Conservation (phyloP, 2,329 filamentous ascomycete species). For the Aspergillus novoparasiticus region DNA sequence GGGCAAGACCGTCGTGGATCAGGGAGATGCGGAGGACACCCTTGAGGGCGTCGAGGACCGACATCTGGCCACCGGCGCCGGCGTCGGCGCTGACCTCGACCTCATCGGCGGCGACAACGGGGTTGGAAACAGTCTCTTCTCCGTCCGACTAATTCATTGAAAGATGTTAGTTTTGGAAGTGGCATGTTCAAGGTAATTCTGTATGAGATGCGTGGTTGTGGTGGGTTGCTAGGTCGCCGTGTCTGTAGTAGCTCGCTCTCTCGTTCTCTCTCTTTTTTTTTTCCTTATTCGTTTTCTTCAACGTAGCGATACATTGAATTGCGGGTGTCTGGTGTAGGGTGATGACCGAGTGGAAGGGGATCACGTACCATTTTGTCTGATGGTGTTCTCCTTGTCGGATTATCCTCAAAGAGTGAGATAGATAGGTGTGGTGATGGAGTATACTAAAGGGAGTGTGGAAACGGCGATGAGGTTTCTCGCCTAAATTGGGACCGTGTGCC, state of each 20-base stretch:
- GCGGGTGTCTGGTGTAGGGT: neutral
- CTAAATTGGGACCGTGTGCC: conserved; percentile 25
- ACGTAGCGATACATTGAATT: neutral
- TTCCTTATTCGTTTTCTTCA: neutral
- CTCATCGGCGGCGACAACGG: conserved; percentile 75
- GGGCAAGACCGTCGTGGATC: conserved; percentile 99
- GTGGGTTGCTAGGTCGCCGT: neutral
- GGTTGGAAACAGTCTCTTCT: conserved; percentile 89
- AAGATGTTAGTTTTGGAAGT: conserved; percentile 14
- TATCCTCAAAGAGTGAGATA: conserved; percentile 55
- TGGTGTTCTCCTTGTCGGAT: conserved; percentile 49
- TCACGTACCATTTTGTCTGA: conserved; percentile 49
- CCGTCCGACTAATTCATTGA: conserved; percentile 80
- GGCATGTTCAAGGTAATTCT: conserved; percentile 1
- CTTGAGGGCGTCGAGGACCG: conserved; percentile 97
- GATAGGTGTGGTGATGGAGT: conserved; percentile 28
- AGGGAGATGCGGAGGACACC: conserved; percentile 97
- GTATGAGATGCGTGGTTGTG: neutral
- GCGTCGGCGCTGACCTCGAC: conserved; percentile 95
- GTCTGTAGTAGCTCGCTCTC: neutral
- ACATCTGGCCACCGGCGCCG: conserved; percentile 73
- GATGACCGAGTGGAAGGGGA: neutral
- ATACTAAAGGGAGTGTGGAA: conserved; percentile 27
- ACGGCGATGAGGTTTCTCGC: conserved; percentile 28
- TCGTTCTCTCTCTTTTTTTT: neutral